phyloP scores from a whole-genome alignment of 805 yeast species.

The Yarrowia sp. region DNA sequence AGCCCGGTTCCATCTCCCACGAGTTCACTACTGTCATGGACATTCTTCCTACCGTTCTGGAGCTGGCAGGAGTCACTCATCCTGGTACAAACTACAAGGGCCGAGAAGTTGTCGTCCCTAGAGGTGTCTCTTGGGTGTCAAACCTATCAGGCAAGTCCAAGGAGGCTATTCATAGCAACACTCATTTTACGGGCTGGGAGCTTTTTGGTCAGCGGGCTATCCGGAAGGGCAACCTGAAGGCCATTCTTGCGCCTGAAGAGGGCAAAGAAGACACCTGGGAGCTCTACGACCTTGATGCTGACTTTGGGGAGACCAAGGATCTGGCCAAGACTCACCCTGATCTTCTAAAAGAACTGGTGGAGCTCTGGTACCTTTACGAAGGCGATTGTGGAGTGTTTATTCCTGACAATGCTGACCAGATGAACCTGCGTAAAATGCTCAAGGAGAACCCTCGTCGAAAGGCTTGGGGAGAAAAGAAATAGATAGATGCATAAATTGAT shows the following conservation, averaged over 20 bases:
- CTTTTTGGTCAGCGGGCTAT: conserved; percentile 56
- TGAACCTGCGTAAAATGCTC: conserved; percentile 16
- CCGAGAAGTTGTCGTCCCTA: conserved; percentile 43
- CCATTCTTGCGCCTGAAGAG: conserved; percentile 46
- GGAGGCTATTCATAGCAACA: conserved; percentile 41
- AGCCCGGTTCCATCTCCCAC: conserved; percentile 32
- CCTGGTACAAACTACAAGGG: conserved; percentile 39
- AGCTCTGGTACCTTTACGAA: conserved; percentile 51
- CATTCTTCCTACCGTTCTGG: conserved; percentile 53
- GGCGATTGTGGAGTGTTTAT: conserved; percentile 36
- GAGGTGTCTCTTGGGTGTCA: conserved; percentile 46
- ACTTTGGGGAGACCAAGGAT: conserved; percentile 53
- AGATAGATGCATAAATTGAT: background rate
- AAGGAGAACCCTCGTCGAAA: conserved; percentile 9
- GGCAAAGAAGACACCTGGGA: conserved; percentile 50
- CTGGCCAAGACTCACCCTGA: conserved; percentile 41
- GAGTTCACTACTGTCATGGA: conserved; percentile 58
- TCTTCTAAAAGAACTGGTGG: conserved; percentile 43
- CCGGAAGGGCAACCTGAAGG: conserved; percentile 49
- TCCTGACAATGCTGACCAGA: conserved; percentile 1
- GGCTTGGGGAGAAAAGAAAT: background rate
- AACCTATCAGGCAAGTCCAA: conserved; percentile 38
- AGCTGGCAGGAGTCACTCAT: conserved; percentile 44
- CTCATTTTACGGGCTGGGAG: conserved; percentile 48
- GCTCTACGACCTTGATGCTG: conserved; percentile 38